Conservation (phyloP, 2,329 filamentous ascomycete species). For the Aspergillus sp. region DNA sequence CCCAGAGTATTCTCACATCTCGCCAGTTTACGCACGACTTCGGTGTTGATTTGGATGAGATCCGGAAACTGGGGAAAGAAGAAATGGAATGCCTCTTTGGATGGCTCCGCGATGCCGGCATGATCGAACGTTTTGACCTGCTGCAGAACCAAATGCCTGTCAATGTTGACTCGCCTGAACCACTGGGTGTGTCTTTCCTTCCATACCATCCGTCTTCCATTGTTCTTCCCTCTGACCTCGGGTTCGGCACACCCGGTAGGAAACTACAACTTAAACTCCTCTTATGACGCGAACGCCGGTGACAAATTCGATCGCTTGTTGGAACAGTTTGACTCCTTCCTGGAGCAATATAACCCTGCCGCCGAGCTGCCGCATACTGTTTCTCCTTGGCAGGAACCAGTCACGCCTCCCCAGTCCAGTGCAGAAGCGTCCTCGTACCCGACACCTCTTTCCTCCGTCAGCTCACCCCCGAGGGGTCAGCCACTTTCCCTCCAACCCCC, state of each 20-base stretch:
- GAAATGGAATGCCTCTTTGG: background rate
- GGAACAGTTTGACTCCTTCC: background rate
- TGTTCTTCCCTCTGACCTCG: background rate
- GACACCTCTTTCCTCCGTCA: background rate
- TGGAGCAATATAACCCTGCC: background rate
- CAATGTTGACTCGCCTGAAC: background rate
- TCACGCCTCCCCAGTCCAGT: background rate
- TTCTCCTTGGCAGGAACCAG: background rate
- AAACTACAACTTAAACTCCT: background rate
- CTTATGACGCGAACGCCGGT: background rate
- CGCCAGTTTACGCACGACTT: background rate
- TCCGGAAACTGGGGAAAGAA: background rate
- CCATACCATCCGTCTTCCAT: background rate
- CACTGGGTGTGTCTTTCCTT: background rate
- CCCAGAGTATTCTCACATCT: background rate
- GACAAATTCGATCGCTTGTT: background rate
- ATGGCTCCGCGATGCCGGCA: slow-evolving; percentile 1
- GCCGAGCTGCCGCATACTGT: background rate
- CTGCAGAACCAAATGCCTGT: background rate
- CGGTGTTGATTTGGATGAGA: background rate
- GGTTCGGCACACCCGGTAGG: background rate
- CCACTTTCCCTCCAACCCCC: background rate
- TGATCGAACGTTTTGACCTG: background rate
- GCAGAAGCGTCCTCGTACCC: background rate
- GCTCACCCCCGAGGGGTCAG: background rate